Evolutionary conservation across 2,329 filamentous ascomycete species (phyloP).

Genomic region (Fusarium mexicanum): DNA sequence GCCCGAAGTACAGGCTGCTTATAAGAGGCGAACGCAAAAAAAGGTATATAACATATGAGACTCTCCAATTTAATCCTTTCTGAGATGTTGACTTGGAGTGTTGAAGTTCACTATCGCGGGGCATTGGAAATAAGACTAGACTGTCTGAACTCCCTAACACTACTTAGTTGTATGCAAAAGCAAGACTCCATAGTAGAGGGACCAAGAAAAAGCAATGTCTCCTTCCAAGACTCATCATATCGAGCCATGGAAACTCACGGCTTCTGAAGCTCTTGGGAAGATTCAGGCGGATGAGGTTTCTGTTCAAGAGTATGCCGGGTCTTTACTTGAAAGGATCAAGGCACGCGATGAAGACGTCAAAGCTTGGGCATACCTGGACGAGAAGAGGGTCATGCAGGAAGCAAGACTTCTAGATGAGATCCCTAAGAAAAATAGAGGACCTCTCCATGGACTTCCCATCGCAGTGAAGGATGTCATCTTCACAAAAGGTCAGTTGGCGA

Average conservation of each 20-base stretch:
- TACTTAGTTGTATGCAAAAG: neutral
- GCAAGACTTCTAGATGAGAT: slow-evolving; percentile 62
- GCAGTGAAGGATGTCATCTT: slow-evolving; percentile 70
- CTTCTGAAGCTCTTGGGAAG: slow-evolving; percentile 53
- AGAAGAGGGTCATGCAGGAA: slow-evolving; percentile 56
- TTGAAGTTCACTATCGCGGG: neutral
- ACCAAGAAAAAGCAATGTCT: slow-evolving; percentile 12
- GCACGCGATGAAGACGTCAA: slow-evolving; percentile 56
- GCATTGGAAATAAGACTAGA: slow-evolving; percentile 1
- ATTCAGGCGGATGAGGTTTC: slow-evolving; percentile 56
- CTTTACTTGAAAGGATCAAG: slow-evolving; percentile 57
- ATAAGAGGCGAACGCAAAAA: neutral
- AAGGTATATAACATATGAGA: neutral
- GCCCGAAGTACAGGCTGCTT: neutral
- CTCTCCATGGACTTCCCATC: slow-evolving; percentile 66
- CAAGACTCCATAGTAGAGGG: neutral
- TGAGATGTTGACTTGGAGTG: neutral
- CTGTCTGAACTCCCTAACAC: neutral
- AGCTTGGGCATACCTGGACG: slow-evolving; percentile 62
- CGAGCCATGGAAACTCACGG: slow-evolving; percentile 49
- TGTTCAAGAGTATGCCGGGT: slow-evolving; percentile 60
- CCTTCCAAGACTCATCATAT: slow-evolving; percentile 14
- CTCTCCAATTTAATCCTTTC: neutral
- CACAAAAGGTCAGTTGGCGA: slow-evolving; percentile 56
- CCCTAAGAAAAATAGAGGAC: slow-evolving; percentile 59